These are phyloP conservation scores for Capronia americana DNA, from an alignment of 2,329 filamentous ascomycete genomes.

Conservation along the genomic window DNA sequence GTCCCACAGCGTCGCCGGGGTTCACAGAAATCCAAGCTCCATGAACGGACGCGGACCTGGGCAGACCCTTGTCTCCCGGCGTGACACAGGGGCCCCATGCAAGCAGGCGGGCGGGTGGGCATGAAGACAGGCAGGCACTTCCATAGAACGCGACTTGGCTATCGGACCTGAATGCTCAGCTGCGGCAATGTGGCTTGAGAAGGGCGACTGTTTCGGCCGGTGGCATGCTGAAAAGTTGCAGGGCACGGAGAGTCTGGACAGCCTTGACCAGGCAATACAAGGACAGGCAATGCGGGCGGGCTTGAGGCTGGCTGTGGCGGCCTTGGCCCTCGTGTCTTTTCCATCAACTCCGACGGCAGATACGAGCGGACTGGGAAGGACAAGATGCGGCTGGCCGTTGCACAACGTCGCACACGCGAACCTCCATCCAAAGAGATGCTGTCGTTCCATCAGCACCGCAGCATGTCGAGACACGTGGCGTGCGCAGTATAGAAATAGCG, in stretches of 20 bases:
- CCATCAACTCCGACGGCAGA: background rate
- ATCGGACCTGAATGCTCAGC: background rate
- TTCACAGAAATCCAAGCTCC: background rate
- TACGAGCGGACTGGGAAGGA: background rate
- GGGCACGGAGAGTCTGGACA: too few species aligned
- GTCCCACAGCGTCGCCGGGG: background rate
- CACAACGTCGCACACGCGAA: background rate
- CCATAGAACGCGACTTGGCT: background rate
- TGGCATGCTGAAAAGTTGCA: background rate
- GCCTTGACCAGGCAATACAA: too few species aligned
- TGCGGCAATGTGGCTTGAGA: background rate
- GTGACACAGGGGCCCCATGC: too few species aligned
- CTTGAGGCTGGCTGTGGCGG: too few species aligned
- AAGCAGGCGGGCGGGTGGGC: too few species aligned
- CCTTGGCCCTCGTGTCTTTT: background rate
- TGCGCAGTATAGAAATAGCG: background rate
- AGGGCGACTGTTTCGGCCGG: background rate
- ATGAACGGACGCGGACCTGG: background rate
- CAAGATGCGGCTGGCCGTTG: background rate
- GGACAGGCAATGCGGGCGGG: too few species aligned
- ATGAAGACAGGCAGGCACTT: background rate
- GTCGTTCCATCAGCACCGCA: background rate
- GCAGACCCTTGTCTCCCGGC: too few species aligned
- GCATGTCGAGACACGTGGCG: background rate
- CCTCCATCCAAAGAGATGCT: background rate